Base-by-base conservation (phyloP, 768 basidiomycete species). In the Astraeus odoratus region DNA sequence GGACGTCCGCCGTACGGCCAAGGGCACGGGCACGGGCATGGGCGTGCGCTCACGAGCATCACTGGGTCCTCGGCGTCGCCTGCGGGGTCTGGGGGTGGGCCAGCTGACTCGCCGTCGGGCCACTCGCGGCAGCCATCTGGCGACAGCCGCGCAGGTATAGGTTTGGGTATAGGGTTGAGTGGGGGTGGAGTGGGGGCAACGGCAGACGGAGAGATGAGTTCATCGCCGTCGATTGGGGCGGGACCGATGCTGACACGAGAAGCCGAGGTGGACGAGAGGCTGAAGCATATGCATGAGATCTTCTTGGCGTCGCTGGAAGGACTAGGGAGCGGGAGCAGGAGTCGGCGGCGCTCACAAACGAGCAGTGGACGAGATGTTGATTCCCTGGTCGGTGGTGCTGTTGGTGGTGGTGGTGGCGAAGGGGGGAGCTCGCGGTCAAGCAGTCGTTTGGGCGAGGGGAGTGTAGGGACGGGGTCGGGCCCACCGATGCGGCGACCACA, bases 291-390 rank as follows among this genome's bases (percentile, higher is more conserved):
- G 85, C 77, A 84, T 46, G 81, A 80, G 51, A 67, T 70, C 33
- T 88, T 88, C 59, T 50, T 78, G 54, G 74, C 72, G 44, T 83
- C 79, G 39, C 63, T 88, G 25, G 77, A 80, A 46, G 80, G 80
- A 15, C 65, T 86, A 2, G 74, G 73, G 3, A 63, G 66, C 1
- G 63, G 67, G 8, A 53, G 61, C 16, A 49, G 58, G 16, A 12
- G 37, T 43, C 58, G 67, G 29, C 55, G 58, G 46, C 49, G 55
- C 48, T 37, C 19, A 19, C 22, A 43, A 19, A 12, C 38, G 45
- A 33, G 42, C 49, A 50, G 43, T 43, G 57, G 44, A 47, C 49
- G 42, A 24, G 47, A 19, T 9, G 44, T 43, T 29, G 51, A 51
- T 29, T 39, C 49, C 2, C 37, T 22, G 1, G 25, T 26, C 19